Evolutionary conservation across 768 basidiomycete genomes (phyloP).

Genomic region (Termitomyces sp.): DNA sequence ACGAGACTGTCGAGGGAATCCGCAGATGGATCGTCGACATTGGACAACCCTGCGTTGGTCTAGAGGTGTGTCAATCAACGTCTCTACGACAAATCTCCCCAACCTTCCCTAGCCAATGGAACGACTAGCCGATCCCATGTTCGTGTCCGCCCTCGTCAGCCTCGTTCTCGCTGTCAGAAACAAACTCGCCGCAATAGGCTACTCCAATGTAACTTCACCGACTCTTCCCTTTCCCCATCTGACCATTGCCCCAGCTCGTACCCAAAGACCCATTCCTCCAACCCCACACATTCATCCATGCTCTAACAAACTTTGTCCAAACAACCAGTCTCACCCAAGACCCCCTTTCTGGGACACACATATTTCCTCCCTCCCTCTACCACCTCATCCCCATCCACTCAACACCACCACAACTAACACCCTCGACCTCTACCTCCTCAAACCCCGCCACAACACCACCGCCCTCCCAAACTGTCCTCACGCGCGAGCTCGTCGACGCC

Average conservation of each 20-base stretch:
- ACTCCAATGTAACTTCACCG: constrained; percentile 26
- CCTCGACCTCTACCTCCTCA: constrained; percentile 6
- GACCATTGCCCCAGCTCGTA: constrained; percentile 21
- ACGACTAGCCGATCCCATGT: constrained; percentile 65
- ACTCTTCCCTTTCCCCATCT: background rate
- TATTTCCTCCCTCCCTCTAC: constrained; percentile 5
- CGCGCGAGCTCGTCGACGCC: constrained; percentile 37
- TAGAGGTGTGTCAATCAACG: constrained; percentile 48
- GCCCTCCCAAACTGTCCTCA: constrained; percentile 25
- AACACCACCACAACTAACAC: constrained; percentile 2
- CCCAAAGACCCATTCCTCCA: constrained; percentile 80
- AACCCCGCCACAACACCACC: constrained; percentile 10
- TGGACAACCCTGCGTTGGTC: constrained; percentile 52
- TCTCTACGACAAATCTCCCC: background rate
- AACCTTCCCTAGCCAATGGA: constrained; percentile 50
- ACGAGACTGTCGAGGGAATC: constrained; percentile 68
- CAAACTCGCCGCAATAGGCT: constrained; percentile 57
- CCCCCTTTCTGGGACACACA: background rate
- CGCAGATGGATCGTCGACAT: constrained; percentile 61
- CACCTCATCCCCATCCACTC: background rate
- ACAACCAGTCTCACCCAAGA: constrained; percentile 15
- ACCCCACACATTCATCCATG: constrained; percentile 49
- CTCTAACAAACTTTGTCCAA: constrained; percentile 35
- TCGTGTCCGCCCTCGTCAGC: constrained; percentile 66
- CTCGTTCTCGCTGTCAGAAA: constrained; percentile 64